These are phyloP conservation scores for Penicillium expansum DNA, from an alignment of 2,329 filamentous ascomycete species.

Conservation along the genomic window DNA sequence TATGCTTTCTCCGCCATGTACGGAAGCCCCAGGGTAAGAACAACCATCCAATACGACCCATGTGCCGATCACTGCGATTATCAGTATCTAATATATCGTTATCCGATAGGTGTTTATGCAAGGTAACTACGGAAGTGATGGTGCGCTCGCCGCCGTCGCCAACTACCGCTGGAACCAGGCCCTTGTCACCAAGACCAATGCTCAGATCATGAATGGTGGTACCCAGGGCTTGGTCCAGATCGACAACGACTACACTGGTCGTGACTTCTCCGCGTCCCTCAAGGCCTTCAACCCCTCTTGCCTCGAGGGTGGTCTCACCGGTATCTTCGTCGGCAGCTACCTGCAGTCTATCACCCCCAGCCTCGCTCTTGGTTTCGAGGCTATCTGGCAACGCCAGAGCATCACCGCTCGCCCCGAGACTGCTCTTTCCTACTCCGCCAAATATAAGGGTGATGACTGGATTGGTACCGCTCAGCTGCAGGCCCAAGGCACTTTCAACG, in stretches of 20 bases:
- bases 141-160: constrained; percentile 79
- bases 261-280: constrained; percentile 87
- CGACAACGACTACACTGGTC: constrained; percentile 91
- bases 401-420: constrained; percentile 87
- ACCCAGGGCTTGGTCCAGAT: constrained; percentile 86
- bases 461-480: constrained; percentile 87
- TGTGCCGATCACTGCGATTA: not conserved
- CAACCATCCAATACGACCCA: not conserved
- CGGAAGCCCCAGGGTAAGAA: constrained; percentile 80
- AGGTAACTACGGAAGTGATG: constrained; percentile 91
- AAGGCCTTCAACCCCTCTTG: constrained; percentile 95
- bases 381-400: constrained; percentile 86
- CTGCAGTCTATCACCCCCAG: constrained; percentile 87
- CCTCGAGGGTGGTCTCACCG: constrained; percentile 87
- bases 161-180: constrained; percentile 85
- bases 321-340: constrained; percentile 94
- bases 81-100: not conserved
- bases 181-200: constrained; percentile 80
- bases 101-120: constrained; percentile 79
- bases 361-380: constrained; percentile 84
- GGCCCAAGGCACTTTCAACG: constrained; percentile 81
- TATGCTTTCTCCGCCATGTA: constrained; percentile 95
- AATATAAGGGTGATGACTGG: constrained; percentile 92
- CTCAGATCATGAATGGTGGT: constrained; percentile 75
- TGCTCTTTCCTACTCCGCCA: constrained; percentile 81